Evolutionary conservation across 768 basidiomycete genomes (phyloP).

Genomic region (Astraeus odoratus): DNA sequence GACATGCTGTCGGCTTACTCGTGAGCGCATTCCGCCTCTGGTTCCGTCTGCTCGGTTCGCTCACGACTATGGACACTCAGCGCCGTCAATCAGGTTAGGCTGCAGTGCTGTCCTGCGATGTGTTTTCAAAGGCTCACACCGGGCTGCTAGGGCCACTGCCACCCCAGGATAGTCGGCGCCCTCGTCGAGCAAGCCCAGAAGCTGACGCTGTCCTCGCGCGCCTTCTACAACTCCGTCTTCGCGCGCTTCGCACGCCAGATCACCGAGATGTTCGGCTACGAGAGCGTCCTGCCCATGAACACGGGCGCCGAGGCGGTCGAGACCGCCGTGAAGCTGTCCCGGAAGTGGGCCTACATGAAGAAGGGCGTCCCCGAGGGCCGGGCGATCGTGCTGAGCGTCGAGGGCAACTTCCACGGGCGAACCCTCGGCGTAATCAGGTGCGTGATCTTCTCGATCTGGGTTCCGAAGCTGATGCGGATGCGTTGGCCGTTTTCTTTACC

Average conservation of each 20-base stretch:
- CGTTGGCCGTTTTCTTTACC: too few relatives aligned
- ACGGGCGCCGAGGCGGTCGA: conserved; percentile 98
- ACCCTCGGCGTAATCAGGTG: conserved; percentile 84
- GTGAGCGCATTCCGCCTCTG: conserved; percentile 39
- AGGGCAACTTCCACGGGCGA: conserved; percentile 93
- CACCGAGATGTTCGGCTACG: conserved; percentile 81
- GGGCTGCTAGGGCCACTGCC: conserved; percentile 72
- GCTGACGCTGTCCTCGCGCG: conserved; percentile 90
- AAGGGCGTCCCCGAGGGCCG: conserved; percentile 77
- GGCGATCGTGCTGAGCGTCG: conserved; percentile 80
- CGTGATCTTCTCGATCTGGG: conserved; percentile 14
- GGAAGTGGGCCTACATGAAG: conserved; percentile 94
- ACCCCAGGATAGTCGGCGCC: conserved; percentile 78
- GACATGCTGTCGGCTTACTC: conserved; percentile 98
- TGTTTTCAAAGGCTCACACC: neutral
- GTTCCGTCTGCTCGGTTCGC: conserved; percentile 4
- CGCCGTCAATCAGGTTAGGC: conserved; percentile 76
- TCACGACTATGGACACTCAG: conserved; percentile 29
- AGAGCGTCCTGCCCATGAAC: conserved; percentile 98
- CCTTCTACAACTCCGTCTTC: conserved; percentile 92
- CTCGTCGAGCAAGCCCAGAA: conserved; percentile 80
- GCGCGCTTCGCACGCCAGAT: conserved; percentile 85
- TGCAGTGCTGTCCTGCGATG: conserved; percentile 2
- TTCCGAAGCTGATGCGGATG: too few relatives aligned
- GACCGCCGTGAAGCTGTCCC: conserved; percentile 89